Evolutionary conservation across 148 eudicot species (phyloP).

Genomic region (Linanthus parryae): DNA sequence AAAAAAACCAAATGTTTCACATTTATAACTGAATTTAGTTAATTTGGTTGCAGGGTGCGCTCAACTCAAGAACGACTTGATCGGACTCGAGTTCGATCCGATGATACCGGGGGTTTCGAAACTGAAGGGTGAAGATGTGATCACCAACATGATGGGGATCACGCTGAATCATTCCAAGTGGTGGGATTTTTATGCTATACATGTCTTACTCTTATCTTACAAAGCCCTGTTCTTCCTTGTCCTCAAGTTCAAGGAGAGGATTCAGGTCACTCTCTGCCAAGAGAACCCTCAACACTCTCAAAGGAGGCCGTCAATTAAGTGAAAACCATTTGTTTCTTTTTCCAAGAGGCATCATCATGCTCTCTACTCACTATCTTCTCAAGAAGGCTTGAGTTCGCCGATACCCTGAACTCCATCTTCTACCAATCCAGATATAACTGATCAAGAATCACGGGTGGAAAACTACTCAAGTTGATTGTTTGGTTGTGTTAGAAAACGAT

Average conservation of each 20-base stretch:
- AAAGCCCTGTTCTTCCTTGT: conserved; percentile 47
- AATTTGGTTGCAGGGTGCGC: conserved; percentile 53
- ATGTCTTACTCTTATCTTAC: conserved; percentile 39
- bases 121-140: conserved; percentile 44
- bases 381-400: conserved; percentile 88
- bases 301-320: too few species aligned
- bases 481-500: too few species aligned
- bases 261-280: conserved; percentile 37
- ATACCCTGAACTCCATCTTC: conserved; percentile 30
- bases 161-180: conserved; percentile 64
- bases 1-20: background rate
- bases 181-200: conserved; percentile 63
- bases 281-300: conserved; percentile 46
- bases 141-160: conserved; percentile 40
- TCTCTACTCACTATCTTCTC: conserved; percentile 60
- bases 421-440: too few species aligned
- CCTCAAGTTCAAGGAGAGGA: conserved; percentile 60
- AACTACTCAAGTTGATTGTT: too few species aligned
- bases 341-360: too few species aligned
- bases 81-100: conserved; percentile 73
- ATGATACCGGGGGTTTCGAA: conserved; percentile 44
- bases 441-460: too few species aligned
- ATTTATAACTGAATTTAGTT: too few species aligned
- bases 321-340: too few species aligned
- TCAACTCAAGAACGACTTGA: conserved; percentile 76